A percentile compares a stretch with the other conserved stretches of the same genome.
Evolutionary conservation across 805 yeast genomes (phyloP).

Genomic region (Lachancea dasiensis): DNA sequence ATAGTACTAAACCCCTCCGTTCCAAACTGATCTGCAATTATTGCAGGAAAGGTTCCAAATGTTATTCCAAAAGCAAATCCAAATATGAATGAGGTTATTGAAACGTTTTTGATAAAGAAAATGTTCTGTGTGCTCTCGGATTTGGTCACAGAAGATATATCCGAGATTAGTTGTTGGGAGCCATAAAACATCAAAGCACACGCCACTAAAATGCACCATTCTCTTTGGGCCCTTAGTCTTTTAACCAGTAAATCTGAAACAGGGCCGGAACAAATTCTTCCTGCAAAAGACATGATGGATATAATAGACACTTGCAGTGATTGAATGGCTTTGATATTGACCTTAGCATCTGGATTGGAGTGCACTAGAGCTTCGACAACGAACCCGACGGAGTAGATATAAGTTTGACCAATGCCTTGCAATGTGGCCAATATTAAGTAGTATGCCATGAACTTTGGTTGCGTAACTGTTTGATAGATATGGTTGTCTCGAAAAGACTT

Average conservation of each 20-base stretch:
- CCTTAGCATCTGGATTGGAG: conserved; percentile 21
- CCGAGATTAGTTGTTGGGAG: conserved; percentile 34
- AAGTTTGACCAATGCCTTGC: conserved; percentile 65
- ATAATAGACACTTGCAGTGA: conserved; percentile 66
- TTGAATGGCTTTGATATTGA: conserved; percentile 44
- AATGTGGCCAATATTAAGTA: conserved; percentile 49
- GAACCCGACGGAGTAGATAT: conserved; percentile 69
- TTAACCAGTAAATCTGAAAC: conserved; percentile 55
- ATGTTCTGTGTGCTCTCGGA: background rate
- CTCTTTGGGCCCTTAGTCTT: conserved; percentile 47
- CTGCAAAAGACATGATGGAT: conserved; percentile 59
- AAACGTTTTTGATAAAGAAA: conserved; percentile 37
- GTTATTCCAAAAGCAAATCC: conserved; percentile 66
- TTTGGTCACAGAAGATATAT: conserved; percentile 30
- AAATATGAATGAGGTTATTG: conserved; percentile 46
- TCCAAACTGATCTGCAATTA: conserved; percentile 68
- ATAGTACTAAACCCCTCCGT: conserved; percentile 61
- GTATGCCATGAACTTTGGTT: conserved; percentile 43
- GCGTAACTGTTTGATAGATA: conserved; percentile 21
- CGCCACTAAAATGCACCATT: conserved; percentile 56
- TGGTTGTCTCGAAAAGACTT: conserved; percentile 13
- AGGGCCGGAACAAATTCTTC: conserved; percentile 60
- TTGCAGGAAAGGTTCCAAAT: conserved; percentile 71
- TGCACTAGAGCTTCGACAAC: conserved; percentile 47
- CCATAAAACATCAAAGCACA: conserved; percentile 29